Conservation (phyloP, 176 grass and related monocot genomes). For the Cenchrus fungigraminus region DNA sequence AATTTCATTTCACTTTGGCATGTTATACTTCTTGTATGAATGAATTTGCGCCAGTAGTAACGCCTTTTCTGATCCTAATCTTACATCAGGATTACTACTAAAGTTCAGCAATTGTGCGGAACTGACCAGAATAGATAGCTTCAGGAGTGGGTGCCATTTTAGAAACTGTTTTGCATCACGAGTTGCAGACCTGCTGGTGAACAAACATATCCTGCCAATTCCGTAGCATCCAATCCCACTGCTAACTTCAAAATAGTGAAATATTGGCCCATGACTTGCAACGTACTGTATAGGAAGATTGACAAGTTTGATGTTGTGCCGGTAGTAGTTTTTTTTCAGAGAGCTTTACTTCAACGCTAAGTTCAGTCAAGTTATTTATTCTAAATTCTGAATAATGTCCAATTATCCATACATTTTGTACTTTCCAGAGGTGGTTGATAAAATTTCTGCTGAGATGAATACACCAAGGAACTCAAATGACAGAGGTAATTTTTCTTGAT, state of each 20-base stretch:
- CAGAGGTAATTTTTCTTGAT: conserved; percentile 45
- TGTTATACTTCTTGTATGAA: too few relatives aligned
- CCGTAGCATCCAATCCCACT: not conserved
- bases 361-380: not conserved
- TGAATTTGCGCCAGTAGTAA: too few relatives aligned
- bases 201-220: not conserved
- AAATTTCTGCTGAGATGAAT: conserved; percentile 36
- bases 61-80: not conserved
- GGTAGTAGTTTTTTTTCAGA: not conserved
- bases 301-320: not conserved
- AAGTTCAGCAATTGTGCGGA: not conserved
- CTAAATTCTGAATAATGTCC: not conserved
- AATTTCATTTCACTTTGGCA: too few relatives aligned
- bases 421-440: conserved; percentile 43
- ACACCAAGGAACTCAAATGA: conserved; percentile 49
- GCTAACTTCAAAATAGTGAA: not conserved
- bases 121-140: not conserved
- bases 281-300: not conserved
- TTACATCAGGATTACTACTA: not conserved
- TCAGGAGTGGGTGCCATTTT: not conserved
- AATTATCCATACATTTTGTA: not conserved
- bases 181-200: not conserved
- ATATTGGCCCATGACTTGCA: not conserved
- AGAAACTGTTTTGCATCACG: not conserved
- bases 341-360: not conserved